Evolutionary conservation across 2,329 filamentous ascomycete species (phyloP).

Genomic region (Aspergillus sp.): DNA sequence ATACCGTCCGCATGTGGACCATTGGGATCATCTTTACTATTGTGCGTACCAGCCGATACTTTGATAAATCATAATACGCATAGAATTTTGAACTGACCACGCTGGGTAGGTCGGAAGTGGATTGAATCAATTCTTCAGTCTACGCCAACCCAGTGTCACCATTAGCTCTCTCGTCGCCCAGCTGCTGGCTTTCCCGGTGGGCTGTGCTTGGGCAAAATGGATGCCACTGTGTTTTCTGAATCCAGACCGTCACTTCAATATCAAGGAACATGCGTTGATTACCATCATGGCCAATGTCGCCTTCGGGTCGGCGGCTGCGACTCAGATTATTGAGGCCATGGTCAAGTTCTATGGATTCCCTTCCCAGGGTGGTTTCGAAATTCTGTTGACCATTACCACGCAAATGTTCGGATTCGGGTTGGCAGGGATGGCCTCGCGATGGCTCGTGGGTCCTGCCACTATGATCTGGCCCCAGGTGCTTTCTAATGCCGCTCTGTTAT

Average conservation of each 20-base stretch:
- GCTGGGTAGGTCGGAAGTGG: constrained; percentile 27
- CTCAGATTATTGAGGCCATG: constrained; percentile 33
- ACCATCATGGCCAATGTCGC: constrained; percentile 46
- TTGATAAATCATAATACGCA: neutral
- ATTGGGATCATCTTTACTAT: constrained; percentile 35
- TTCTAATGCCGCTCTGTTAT: constrained; percentile 46
- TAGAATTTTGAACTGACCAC: neutral
- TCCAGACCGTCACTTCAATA: constrained; percentile 36
- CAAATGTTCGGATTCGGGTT: constrained; percentile 62
- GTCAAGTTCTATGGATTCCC: constrained; percentile 53
- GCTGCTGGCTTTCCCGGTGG: constrained; percentile 42
- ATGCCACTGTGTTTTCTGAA: constrained; percentile 38
- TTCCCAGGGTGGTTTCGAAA: constrained; percentile 56
- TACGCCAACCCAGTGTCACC: constrained; percentile 35
- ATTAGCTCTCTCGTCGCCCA: constrained; percentile 37
- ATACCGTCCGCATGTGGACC: constrained; percentile 33
- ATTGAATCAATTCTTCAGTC: constrained; percentile 35
- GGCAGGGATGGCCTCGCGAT: constrained; percentile 56
- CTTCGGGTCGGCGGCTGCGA: constrained; percentile 39
- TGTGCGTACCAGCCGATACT: constrained; percentile 9
- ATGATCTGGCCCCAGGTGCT: constrained; percentile 62
- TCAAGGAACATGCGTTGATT: constrained; percentile 39
- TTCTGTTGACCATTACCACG: constrained; percentile 57
- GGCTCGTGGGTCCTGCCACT: constrained; percentile 54
- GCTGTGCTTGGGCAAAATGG: constrained; percentile 34